Conservation (phyloP, 75 land plant genomes). For the Pseudotsuga menziesii region DNA sequence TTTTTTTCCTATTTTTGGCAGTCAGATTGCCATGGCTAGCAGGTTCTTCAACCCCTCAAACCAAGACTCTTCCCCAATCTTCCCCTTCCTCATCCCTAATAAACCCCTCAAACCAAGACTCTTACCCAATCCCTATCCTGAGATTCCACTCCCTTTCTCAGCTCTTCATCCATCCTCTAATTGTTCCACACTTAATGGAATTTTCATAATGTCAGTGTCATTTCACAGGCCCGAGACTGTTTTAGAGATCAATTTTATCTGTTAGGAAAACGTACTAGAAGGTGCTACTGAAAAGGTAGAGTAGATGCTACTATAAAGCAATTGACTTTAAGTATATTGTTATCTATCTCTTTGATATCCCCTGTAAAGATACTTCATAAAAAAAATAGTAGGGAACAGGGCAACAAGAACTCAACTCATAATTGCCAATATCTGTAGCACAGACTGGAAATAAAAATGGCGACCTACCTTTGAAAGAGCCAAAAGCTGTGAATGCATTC, state of each 20-base stretch:
- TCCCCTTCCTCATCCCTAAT: background rate
- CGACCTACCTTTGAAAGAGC: constrained; percentile 83
- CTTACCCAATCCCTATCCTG: background rate
- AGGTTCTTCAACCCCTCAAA: background rate
- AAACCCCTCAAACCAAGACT: background rate
- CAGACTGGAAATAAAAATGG: background rate
- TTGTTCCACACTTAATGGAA: background rate
- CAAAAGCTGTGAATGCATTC: constrained; percentile 97
- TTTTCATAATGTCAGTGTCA: background rate
- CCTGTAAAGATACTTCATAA: background rate
- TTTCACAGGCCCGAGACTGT: background rate
- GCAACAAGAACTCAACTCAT: background rate
- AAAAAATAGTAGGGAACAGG: background rate
- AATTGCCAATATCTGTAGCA: background rate
- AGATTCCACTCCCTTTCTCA: background rate
- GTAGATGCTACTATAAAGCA: background rate
- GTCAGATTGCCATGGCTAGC: background rate
- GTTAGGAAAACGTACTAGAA: background rate
- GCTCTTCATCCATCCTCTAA: background rate
- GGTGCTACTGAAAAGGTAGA: background rate
- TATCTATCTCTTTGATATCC: background rate
- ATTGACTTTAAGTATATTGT: background rate
- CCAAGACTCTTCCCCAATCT: background rate
- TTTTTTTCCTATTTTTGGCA: background rate
- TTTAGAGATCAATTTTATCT: background rate